Percentiles rank a stretch among this genome's conserved stretches.
phyloP scores from a whole-genome alignment of 768 basidiomycete species.

The Lactifluus rugatus region DNA sequence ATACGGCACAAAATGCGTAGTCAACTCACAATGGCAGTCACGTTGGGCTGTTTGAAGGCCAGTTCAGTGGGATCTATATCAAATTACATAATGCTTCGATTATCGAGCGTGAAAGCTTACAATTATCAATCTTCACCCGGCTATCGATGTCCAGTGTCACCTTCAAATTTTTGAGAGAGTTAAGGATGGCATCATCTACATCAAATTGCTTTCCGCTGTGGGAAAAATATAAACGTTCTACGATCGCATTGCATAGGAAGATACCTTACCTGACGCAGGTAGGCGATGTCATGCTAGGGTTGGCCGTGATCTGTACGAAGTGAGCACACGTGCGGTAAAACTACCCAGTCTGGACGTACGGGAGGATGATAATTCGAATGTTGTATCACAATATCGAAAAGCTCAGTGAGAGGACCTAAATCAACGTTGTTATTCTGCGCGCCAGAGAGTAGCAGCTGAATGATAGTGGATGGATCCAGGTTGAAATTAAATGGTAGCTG shows the following conservation, averaged over 20 bases:
- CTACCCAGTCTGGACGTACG: constrained; percentile 28
- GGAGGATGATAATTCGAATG: constrained; percentile 44
- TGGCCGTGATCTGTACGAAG: constrained; percentile 38
- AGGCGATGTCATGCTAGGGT: constrained; percentile 42
- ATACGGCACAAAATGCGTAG: background rate
- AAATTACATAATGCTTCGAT: background rate
- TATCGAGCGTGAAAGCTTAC: constrained; percentile 28
- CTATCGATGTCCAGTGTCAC: constrained; percentile 49
- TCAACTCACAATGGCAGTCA: constrained; percentile 42
- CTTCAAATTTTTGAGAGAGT: constrained; percentile 48
- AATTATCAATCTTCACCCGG: constrained; percentile 54
- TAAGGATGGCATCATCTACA: constrained; percentile 48
- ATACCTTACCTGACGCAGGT: constrained; percentile 47
- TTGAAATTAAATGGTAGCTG: constrained; percentile 55
- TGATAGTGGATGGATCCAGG: constrained; percentile 50
- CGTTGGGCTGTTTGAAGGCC: constrained; percentile 45
- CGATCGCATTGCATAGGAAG: background rate
- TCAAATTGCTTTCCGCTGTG: constrained; percentile 58
- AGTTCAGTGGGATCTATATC: constrained; percentile 43
- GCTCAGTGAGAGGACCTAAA: constrained; percentile 46
- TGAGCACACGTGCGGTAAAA: background rate
- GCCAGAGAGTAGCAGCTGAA: constrained; percentile 41
- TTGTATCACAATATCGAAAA: constrained; percentile 45
- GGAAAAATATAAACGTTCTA: background rate
- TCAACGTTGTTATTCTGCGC: constrained; percentile 46